Evolutionary conservation across 1,139 yeast genomes (phyloP), one percentile per base, ranked within the genome.

Genomic region (Taphrina confusa): DNA sequence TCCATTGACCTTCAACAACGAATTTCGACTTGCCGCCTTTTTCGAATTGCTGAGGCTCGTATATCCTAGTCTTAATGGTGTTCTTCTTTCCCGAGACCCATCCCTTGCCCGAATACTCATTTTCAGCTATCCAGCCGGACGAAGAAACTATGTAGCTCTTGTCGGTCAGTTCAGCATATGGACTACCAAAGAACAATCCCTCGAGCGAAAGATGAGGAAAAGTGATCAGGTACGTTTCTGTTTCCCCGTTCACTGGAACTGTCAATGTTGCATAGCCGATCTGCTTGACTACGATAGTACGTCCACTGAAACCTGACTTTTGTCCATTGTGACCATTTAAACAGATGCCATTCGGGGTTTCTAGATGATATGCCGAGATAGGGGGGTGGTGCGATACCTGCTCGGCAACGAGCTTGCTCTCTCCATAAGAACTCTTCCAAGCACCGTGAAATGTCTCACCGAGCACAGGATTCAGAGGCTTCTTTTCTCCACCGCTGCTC

Each of bases 361-460:
- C 76, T 60, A 92, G 80, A 36, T 88, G 80, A 71, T 89, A 92
- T 1, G 94, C 97, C 16, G 97, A 42, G 70, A 92, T 87, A 4
- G 98, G 98, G n/a, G 98, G 98, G 71, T 92, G 98, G 69, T 92
- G 98, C 20, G 96, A 87, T 0, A 96, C 89, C 72, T 92, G 98
- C 72, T 92, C 98, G 0, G 97, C 80, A 12, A 91, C 74, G 71
- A 91, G 91, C 12, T 11, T 50, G 1, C 60, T 60, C 11, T 37
- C 61, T 20, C 50, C 46, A 33, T 51, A 50, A 69, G 80, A 91
- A 0, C 97, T 96, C 51, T 80, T 78, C 98, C 98, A 92, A 71
- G 86, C 90, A 69, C 96, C 87, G 14, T 87, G 79, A 71, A 89
- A 92, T 65, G 85, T 79, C 71, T 92, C 98, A 22, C 97, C 97